phyloP scores from a whole-genome alignment of 257 asterid species.

The Solanum chilense region DNA sequence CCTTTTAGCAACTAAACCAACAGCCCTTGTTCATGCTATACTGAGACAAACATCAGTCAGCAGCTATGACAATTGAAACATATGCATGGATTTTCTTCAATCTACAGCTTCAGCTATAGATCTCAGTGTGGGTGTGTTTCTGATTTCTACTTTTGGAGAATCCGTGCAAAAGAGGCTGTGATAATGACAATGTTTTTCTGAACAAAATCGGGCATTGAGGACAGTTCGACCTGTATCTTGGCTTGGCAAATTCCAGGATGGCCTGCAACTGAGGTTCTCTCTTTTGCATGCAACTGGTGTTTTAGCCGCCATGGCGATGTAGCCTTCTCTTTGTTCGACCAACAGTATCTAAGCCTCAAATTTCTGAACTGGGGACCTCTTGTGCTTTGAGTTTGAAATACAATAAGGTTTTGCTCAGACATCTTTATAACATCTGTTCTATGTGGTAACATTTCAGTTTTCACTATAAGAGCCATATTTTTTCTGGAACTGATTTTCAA shows the following conservation, averaged over 20 bases:
- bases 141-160: neutral
- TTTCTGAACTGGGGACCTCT: neutral
- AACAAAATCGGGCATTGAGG: neutral
- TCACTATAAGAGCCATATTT: neutral
- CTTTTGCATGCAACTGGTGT: neutral
- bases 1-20: neutral
- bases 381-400: neutral
- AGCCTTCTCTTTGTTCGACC: neutral
- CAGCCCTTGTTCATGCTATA: neutral
- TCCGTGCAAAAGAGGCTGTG: neutral
- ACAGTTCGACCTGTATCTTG: neutral
- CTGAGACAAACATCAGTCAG: neutral
- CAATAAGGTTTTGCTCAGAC: neutral
- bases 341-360: neutral
- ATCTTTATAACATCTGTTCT: neutral
- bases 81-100: neutral
- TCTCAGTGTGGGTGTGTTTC: neutral
- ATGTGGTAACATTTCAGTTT: neutral
- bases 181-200: neutral
- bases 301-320: slow-evolving; percentile 10
- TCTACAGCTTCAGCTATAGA: neutral
- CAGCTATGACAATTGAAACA: neutral
- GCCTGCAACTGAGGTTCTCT: neutral
- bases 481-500: neutral
- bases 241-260: neutral